Evolutionary conservation across 2,329 filamentous ascomycete species (phyloP), one percentile per base, ranked within the genome.

Genomic region (Helotiales sp.): DNA sequence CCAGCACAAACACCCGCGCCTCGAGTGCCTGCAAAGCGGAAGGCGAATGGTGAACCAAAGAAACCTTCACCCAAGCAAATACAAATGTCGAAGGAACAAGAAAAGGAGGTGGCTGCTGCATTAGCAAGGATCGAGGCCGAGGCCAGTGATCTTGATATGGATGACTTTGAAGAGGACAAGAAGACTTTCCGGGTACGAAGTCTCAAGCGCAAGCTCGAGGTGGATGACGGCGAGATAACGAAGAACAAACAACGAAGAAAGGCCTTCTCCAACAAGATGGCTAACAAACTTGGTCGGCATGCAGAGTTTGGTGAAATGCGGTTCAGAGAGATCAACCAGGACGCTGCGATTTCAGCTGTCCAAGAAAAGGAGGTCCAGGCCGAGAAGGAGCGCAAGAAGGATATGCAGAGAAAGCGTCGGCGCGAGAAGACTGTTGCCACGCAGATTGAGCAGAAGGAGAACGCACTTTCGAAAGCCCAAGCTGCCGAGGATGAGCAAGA

Each of bases 361-460:
- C 90, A 95, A 65, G 89, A 92, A 61, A 91, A 91, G 64, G 93
- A 97, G 72, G 81, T 97, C 7, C 89, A 89, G 60, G 92, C 93
- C 60, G 95, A 99, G 74, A 99, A 99, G 77, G 95, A 99, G 75
- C 91, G 95, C 64, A 99, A 99, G 79, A 99, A 99, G 78, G 95
- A 99, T 71, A 98, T 99, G 91, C 95, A 99, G 73, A 89, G 95
- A 63, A 99, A 98, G 78, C 86, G 95, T 59, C 88, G 95, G 42
- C 89, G 95, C 17, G 93, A 98, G 73, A 97, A 97, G 77, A 96
- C 93, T 4, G 92, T 97, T 80, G 92, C 92, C 3, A 89, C 96
- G 59, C 93, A 92, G 6, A 89, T 96, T 67, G 93, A 97, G 71
- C 88, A 92, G 71, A 95, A 96, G 76, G 90, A 95, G 63, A 85